These are phyloP conservation scores for Hygrophorus pudorinus DNA, from an alignment of 768 basidiomycete genomes.

Conservation along the genomic window DNA sequence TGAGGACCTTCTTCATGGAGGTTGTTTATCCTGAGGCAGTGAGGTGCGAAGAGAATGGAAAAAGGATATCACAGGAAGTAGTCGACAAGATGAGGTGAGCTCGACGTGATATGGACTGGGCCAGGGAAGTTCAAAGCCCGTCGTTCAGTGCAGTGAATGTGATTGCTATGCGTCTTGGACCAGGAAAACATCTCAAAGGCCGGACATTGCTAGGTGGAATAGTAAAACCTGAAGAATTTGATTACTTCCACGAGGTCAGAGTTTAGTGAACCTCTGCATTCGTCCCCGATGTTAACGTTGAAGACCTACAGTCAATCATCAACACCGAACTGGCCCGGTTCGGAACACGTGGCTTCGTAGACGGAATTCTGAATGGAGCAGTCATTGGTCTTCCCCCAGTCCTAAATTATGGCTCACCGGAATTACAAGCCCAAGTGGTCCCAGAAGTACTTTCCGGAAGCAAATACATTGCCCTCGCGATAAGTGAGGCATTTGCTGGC, in stretches of 20 bases:
- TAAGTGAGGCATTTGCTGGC: constrained; percentile 90
- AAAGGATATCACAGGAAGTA: constrained; percentile 75
- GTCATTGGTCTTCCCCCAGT: constrained; percentile 89
- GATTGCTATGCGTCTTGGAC: constrained; percentile 85
- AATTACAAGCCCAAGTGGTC: constrained; percentile 60
- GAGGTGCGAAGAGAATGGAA: constrained; percentile 78
- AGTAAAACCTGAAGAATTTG: constrained; percentile 75
- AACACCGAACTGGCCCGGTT: constrained; percentile 77
- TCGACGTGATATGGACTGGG: constrained; percentile 4
- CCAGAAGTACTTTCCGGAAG: constrained; percentile 67
- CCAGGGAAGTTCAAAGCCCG: neutral
- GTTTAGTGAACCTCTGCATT: neutral
- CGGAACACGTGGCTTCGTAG: constrained; percentile 79
- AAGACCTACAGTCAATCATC: constrained; percentile 50
- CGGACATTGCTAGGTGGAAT: constrained; percentile 65
- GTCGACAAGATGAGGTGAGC: constrained; percentile 75
- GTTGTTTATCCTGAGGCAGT: constrained; percentile 68
- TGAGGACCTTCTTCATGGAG: constrained; percentile 69
- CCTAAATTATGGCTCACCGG: constrained; percentile 77
- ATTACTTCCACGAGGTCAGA: constrained; percentile 85
- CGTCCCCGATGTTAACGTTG: neutral
- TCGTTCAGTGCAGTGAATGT: constrained; percentile 58
- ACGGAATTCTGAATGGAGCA: constrained; percentile 71
- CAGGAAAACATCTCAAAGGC: constrained; percentile 81
- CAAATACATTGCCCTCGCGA: constrained; percentile 83